These are phyloP conservation scores for Picea sitchensis DNA, from an alignment of 75 land plant genomes.

Conservation along the genomic window DNA sequence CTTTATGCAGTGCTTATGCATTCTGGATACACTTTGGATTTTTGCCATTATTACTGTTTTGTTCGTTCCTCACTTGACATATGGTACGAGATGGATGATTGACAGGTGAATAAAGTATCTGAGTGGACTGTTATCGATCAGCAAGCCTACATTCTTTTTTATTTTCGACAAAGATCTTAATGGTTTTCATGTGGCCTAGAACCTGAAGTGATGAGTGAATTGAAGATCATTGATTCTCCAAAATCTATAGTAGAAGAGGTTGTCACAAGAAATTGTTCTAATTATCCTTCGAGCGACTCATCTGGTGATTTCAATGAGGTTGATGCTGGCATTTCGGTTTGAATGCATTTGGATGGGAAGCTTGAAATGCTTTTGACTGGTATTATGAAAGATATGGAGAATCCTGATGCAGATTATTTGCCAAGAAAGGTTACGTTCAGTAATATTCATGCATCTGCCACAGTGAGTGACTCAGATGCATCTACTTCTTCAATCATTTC, in stretches of 20 bases:
- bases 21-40: no score
- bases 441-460: no score
- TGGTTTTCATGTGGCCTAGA: constrained; percentile 37
- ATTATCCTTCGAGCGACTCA: neutral
- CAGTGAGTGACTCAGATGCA: no score
- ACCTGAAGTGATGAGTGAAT: neutral
- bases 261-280: neutral
- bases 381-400: no score
- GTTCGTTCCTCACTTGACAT: constrained; percentile 43
- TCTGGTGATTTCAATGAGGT: neutral
- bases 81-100: constrained; percentile 75
- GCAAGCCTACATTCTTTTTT: constrained; percentile 77
- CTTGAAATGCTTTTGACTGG: no score
- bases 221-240: neutral
- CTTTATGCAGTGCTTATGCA: no score
- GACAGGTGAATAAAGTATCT: constrained; percentile 37
- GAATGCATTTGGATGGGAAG: no score
- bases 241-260: constrained; percentile 1
- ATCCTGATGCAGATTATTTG: no score
- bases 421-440: no score
- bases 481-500: no score
- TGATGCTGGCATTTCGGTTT: no score
- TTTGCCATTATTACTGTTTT: no score
- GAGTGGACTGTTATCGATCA: constrained; percentile 46
- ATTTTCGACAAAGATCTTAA: constrained; percentile 39